Base-by-base conservation (phyloP, 2,329 filamentous ascomycete species). In the Hyphodiscus sp. region DNA sequence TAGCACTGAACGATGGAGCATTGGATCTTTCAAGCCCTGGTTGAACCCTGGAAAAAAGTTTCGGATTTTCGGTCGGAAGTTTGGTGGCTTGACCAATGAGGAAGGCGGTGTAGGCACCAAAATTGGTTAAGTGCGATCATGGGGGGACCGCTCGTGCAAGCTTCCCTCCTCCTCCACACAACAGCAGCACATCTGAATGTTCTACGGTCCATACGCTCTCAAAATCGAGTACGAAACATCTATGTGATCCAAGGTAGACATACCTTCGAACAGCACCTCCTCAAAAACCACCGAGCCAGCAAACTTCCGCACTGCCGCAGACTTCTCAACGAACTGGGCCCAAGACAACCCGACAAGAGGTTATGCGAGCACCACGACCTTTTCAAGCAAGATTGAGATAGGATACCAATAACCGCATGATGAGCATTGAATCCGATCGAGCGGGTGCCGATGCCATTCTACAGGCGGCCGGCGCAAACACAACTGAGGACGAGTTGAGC, bases 381-480 rank as follows among this genome's bases (percentile, higher is more conserved):
- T 50, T 23, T 50, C 49, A 61, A 50, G 54, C 51, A 63, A 58
- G 57, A 64, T 53, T 55, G 56, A 57, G 53, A 47, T 44, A 60
- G 54, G 50, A 54, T 55, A 58, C 54, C 47, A 55, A 56, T 58
- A 54, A 59, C 45, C 51, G 53, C 54, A 63, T 42, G 47, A 68
- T 68, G 65, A 65, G 62, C 54, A 57, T 62, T 30, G 56, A 61
- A 48, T 64, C 64, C 56, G 60, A 67, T 33, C 53, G 57, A 53
- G 58, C 52, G 20, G 51, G 53, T 44, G 57, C 61, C 41, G 63
- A 64, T 53, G 58, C 63, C 52, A 57, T 62, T 50, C 53, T 65
- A 47, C 60, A 65, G 51, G 62, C 62, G 41, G 61, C 65, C 50
- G 54, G 53, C n/a, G 57, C 61, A 26, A 56, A 58, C 30, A 55